Base-by-base conservation (phyloP, 768 basidiomycete species). In the Mycena rosella region DNA sequence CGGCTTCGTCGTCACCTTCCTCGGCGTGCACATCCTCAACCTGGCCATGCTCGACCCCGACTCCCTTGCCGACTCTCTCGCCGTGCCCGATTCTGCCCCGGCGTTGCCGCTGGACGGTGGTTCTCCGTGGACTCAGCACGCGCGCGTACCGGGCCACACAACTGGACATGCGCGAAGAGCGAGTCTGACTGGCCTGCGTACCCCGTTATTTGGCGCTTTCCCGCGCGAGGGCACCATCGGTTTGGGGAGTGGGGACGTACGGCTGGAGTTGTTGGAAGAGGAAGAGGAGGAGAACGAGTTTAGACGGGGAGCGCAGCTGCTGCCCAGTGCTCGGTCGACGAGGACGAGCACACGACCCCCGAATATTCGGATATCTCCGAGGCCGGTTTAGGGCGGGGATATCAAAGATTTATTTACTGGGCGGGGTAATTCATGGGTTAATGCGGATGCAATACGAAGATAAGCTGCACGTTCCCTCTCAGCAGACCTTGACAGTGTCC, bases 181-280 rank as follows among this genome's bases (percentile, higher is more conserved):
- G 60, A 90, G 89, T 17, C 79, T 91, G 10, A 91, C 91, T 71
- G 55, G 27, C 24, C 82, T 87, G 4, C 91, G 93, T 73, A 85
- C 85, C 45, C 79, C 85, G 18, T 80, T 96, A 22, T 96, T 95
- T 78, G 89, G 86, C 75, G 85, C 94, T 13, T 58, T 65, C 24
- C 40, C 52, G 60, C 22, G 53, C 40, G 40, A 22, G 82, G 82
- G 45, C 45, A 22, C 73, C 75, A 18, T 51, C 48, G 26, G 24
- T 38, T 18, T 2, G 3, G 60, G 51, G 27, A 40, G 27, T 22
- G 82, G 85, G 60, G 77, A 77, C 60, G 81, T 92, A 51, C 89
- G 90, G 18, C 74, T 96, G 54, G 83, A 87, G 20, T 82, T 84
- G 67, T 79, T 96, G 58, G 79, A 84, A 44, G 95, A 96, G 81